Percentiles rank a stretch among this genome's conserved stretches.
phyloP scores from a whole-genome alignment of 371 early-diverging fungal species.

The Mucor saturninus region DNA sequence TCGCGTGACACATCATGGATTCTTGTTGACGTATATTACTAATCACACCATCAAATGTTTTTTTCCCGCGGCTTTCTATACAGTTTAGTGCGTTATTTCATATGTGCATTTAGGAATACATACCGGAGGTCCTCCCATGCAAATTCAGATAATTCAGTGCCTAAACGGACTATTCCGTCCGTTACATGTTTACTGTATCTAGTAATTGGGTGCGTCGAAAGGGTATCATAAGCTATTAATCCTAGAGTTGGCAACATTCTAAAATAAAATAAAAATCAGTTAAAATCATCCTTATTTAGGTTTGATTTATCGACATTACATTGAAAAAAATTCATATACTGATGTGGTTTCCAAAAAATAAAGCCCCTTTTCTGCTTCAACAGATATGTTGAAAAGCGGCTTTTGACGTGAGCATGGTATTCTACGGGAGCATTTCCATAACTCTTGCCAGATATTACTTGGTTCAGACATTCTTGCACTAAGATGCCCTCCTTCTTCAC shows the following conservation, averaged over 20 bases:
- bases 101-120: not conserved
- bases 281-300: not conserved
- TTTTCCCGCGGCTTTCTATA: constrained; percentile 38
- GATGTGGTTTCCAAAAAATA: constrained; percentile 75
- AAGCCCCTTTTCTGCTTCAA: constrained; percentile 79
- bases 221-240: constrained; percentile 76
- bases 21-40: constrained; percentile 62
- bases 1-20: constrained; percentile 63
- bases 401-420: constrained; percentile 78
- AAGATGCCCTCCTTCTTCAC: constrained; percentile 50
- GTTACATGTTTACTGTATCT: constrained; percentile 53
- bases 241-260: constrained; percentile 77
- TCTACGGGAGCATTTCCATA: constrained; percentile 77
- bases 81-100: not conserved
- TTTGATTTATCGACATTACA: constrained; percentile 44
- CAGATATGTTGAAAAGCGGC: constrained; percentile 76
- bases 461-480: constrained; percentile 83
- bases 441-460: constrained; percentile 85
- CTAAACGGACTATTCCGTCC: constrained; percentile 50
- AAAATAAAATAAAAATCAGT: not conserved
- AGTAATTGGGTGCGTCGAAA: constrained; percentile 68
- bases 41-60: constrained; percentile 49
- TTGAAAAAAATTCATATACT: constrained; percentile 65
- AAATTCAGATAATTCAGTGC: constrained; percentile 44
- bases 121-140: constrained; percentile 62